Percentiles rank a stretch among this genome's conserved stretches.
Conservation (phyloP, 2,329 filamentous ascomycete genomes). For the Beauveria caledonica region DNA sequence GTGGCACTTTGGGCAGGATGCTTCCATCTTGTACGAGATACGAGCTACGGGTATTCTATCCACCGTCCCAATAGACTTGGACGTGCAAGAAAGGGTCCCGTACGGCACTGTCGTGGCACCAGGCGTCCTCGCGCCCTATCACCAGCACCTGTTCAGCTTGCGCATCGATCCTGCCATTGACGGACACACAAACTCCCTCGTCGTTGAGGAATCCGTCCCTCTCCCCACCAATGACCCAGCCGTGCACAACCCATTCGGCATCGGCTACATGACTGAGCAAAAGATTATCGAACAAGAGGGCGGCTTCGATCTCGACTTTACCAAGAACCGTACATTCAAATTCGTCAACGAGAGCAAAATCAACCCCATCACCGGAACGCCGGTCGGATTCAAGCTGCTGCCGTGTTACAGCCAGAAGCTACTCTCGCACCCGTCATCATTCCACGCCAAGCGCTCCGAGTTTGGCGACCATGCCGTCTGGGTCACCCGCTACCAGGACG, state of each 20-base stretch:
- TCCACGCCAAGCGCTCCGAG: conserved; percentile 32
- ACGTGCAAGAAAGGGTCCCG: conserved; percentile 37
- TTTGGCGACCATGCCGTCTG: conserved; percentile 37
- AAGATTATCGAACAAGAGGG: conserved; percentile 34
- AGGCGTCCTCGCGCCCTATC: conserved; percentile 56
- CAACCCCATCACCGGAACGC: conserved; percentile 35
- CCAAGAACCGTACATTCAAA: conserved; percentile 40
- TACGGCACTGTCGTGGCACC: conserved; percentile 55
- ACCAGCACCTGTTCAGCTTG: conserved; percentile 60
- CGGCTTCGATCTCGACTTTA: conserved; percentile 41
- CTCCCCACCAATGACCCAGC: conserved; percentile 36
- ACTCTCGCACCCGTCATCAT: conserved; percentile 30
- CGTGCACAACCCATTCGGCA: conserved; percentile 43
- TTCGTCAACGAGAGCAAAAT: conserved; percentile 35
- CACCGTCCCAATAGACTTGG: conserved; percentile 40
- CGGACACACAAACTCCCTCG: conserved; percentile 46
- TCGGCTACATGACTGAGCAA: conserved; percentile 35
- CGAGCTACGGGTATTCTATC: conserved; percentile 36
- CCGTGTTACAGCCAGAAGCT: conserved; percentile 38
- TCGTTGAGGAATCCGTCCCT: conserved; percentile 28
- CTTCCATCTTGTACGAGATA: conserved; percentile 28
- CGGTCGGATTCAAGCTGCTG: conserved; percentile 39
- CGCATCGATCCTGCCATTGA: conserved; percentile 59
- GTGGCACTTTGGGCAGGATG: conserved; percentile 45
- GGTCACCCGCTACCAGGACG: conserved; percentile 36